Conservation (phyloP, 805 yeast genomes). For the Maudiozyma bulderi region DNA sequence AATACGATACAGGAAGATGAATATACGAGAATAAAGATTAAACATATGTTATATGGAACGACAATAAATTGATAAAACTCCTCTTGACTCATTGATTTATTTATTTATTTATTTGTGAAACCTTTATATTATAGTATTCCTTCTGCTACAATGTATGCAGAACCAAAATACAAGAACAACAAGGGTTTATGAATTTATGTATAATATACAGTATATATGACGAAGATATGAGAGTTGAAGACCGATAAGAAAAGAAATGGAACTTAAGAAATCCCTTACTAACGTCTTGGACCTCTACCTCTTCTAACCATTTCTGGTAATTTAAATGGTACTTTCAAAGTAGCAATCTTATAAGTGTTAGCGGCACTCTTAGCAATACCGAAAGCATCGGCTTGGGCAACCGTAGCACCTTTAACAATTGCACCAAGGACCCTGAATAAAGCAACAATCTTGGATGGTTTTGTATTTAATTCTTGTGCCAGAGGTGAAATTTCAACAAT, state of each 20-base stretch:
- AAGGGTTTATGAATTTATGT: neutral
- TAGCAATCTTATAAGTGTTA: slow-evolving; percentile 65
- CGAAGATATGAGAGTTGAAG: neutral
- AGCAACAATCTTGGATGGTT: slow-evolving; percentile 59
- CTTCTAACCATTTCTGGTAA: slow-evolving; percentile 75
- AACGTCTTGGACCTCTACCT: slow-evolving; percentile 35
- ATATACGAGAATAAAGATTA: too few species aligned
- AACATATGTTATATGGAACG: too few species aligned
- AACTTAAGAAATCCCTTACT: neutral
- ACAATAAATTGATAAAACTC: too few species aligned
- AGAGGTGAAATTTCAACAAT: slow-evolving; percentile 68
- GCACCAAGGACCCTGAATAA: slow-evolving; percentile 81
- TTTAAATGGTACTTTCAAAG: slow-evolving; percentile 78
- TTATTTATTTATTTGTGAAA: too few species aligned
- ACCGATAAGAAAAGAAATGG: neutral
- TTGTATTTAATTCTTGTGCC: slow-evolving; percentile 74
- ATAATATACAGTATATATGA: neutral
- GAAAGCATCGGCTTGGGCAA: slow-evolving; percentile 64
- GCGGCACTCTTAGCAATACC: slow-evolving; percentile 55
- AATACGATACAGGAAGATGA: too few species aligned
- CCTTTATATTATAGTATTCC: too few species aligned
- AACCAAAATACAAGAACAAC: neutral
- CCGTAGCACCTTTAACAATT: slow-evolving; percentile 57
- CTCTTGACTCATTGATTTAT: too few species aligned
- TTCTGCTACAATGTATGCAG: too few species aligned